phyloP scores from a whole-genome alignment of 306 rosid genomes.

The Lathyrus sativus region DNA sequence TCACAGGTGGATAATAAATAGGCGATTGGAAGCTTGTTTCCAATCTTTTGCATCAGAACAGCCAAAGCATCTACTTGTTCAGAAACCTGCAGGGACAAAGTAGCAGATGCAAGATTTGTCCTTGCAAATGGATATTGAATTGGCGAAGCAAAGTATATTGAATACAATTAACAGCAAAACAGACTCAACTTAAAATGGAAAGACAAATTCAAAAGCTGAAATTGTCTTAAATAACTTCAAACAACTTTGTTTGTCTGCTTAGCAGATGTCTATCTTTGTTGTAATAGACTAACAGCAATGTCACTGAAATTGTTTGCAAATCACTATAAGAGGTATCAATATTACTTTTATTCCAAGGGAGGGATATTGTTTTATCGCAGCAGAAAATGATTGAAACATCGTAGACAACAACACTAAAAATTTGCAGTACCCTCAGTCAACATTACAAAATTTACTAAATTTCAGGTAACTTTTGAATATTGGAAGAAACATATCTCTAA shows the following conservation, averaged over 20 bases:
- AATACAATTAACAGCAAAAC: background rate
- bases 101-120: background rate
- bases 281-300: background rate
- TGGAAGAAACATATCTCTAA: conserved; percentile 35
- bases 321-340: background rate
- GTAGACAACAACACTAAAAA: conserved; percentile 27
- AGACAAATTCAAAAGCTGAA: background rate
- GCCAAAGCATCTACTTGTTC: background rate
- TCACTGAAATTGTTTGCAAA: conserved; percentile 14
- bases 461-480: conserved; percentile 22
- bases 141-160: background rate
- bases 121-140: background rate
- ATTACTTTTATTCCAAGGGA: conserved; percentile 30
- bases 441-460: conserved; percentile 25
- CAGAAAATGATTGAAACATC: conserved; percentile 12
- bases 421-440: conserved; percentile 29
- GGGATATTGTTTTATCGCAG: conserved; percentile 18
- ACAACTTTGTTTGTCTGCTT: background rate
- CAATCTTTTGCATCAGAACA: background rate
- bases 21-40: too few relatives aligned
- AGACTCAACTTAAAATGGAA: background rate
- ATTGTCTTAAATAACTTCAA: background rate
- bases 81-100: background rate
- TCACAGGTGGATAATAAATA: background rate
- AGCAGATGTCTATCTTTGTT: background rate